These are phyloP conservation scores for Penicillium sp. DNA, from an alignment of 2,329 filamentous ascomycete species.

Conservation along the genomic window DNA sequence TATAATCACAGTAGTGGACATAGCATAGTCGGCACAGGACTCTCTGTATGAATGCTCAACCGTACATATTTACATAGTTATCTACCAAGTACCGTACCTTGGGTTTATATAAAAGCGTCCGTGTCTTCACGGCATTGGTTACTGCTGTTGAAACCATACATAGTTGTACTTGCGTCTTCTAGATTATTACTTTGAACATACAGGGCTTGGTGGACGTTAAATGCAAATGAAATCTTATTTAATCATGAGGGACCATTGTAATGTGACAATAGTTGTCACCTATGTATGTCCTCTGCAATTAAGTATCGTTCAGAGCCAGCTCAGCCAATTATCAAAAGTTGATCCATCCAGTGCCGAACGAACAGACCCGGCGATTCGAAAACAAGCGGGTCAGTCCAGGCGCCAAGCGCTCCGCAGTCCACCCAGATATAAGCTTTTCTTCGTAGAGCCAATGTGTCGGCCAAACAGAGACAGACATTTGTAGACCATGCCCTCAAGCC, in stretches of 20 bases:
- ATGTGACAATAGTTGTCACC: neutral
- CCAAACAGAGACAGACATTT: conserved; percentile 14
- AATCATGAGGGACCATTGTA: neutral
- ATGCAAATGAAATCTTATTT: neutral
- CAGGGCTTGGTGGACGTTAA: neutral
- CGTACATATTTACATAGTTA: neutral
- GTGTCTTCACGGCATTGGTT: neutral
- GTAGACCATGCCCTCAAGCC: conserved; percentile 3
- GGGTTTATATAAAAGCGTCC: no score
- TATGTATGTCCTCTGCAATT: neutral
- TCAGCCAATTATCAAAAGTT: neutral
- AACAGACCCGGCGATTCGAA: neutral
- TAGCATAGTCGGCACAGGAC: neutral
- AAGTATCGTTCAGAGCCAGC: neutral
- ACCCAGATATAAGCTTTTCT: conserved; percentile 4
- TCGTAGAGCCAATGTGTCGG: conserved; percentile 13
- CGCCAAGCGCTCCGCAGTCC: neutral
- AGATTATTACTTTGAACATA: neutral
- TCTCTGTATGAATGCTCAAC: neutral
- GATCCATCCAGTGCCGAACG: neutral
- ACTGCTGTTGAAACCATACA: neutral
- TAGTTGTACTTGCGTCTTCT: neutral
- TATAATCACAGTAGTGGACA: neutral
- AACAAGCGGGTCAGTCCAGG: neutral
- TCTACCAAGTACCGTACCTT: neutral